Percentiles rank a stretch among this genome's conserved stretches.
Evolutionary conservation across 1,139 yeast species (phyloP).

Genomic region (Sugiyamaella xylanicola): DNA sequence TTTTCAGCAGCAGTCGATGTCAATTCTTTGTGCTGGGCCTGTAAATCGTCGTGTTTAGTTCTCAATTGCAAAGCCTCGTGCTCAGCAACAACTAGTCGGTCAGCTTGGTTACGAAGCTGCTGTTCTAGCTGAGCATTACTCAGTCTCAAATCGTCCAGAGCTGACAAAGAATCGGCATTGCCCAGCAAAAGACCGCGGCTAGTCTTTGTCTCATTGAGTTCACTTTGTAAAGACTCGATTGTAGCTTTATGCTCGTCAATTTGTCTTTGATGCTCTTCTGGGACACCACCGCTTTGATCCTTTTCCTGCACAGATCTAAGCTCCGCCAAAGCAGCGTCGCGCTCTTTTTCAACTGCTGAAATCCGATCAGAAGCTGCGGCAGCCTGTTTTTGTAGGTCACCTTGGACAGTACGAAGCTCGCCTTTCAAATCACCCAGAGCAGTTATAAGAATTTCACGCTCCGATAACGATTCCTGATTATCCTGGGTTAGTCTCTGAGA

Average conservation of each 20-base stretch:
- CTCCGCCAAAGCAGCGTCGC: constrained; percentile 31
- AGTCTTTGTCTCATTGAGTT: constrained; percentile 28
- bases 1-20: constrained; percentile 36
- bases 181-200: constrained; percentile 19
- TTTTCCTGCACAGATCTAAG: constrained; percentile 13
- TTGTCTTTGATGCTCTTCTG: constrained; percentile 8
- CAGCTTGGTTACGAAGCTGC: constrained; percentile 34
- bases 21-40: constrained; percentile 28
- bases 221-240: constrained; percentile 29
- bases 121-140: constrained; percentile 32
- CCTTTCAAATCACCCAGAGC: constrained; percentile 41
- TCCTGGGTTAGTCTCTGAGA: constrained; percentile 39
- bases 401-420: constrained; percentile 41
- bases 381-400: constrained; percentile 39
- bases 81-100: constrained; percentile 31
- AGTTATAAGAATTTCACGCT: constrained; percentile 37
- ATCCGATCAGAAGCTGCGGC: constrained; percentile 41
- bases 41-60: constrained; percentile 28
- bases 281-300: constrained; percentile 14
- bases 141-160: constrained; percentile 25
- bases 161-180: constrained; percentile 19
- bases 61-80: constrained; percentile 33
- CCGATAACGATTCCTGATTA: constrained; percentile 32
- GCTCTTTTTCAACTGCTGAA: constrained; percentile 33
- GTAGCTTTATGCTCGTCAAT: constrained; percentile 23